Evolutionary conservation across 495 filamentous ascomycete species (phyloP), one percentile per base, ranked within the genome.

Genomic region (Alectoria sarmentosa): DNA sequence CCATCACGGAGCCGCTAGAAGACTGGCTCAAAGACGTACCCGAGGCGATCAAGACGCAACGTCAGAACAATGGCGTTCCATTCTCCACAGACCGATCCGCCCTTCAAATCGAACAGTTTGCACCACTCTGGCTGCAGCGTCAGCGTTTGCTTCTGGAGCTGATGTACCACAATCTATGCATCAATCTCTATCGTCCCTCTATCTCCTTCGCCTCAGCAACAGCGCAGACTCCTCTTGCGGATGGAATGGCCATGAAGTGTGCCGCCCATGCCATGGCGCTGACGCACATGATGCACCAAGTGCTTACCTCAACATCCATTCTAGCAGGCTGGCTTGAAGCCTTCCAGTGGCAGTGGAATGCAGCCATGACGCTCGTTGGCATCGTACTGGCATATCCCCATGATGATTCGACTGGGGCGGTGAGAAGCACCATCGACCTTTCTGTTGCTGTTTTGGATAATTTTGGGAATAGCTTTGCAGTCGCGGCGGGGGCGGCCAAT

Each of bases 291-390:
- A 75, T 78, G 37, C 75, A 80, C 61, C 82, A 86, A 64, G 68
- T 79, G 3, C 67, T 84, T 11, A 68, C 71, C 0, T 69, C 73
- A 28, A 82, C 80, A 8, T 67, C 72, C 19, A 67, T 83, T 54
- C 72, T 85, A 0, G 67, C 68, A 14, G 80, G 81, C 7, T 83
- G 80, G 77, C 73, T 80, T 62, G 78, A 82, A 64, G 75, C 72
- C 3, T 84, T 80, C 52, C 77, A 80, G 32, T 82, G 73, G 69
- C 78, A 82, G 66, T 84, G 81, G 81, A 82, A 82, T 58, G 76
- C 79, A 4, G 69, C 77, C 26, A 75, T 84, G 63, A 74, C 80
- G 5, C 67, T 83, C 9, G 69, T 83, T 19, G 82, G 80, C 7
- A 84, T 79, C 55, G 61, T 78, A 7, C 62, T 84, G 0, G 79